phyloP scores from a whole-genome alignment of 768 basidiomycete species.

The Rhodotorula paludigena region DNA sequence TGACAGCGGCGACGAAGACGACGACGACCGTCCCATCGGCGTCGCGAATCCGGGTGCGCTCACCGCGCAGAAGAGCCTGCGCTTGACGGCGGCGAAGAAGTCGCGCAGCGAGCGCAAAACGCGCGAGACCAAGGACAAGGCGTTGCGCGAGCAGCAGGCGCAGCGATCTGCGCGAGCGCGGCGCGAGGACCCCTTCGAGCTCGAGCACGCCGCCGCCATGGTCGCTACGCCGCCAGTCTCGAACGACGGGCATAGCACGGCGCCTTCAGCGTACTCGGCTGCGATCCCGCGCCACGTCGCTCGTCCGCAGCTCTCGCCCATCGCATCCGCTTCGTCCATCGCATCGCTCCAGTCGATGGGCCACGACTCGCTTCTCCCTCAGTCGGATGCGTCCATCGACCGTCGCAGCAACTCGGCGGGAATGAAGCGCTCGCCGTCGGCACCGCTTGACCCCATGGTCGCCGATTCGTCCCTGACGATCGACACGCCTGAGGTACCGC shows the following conservation, averaged over 20 bases:
- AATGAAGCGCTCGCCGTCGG: slow-evolving; percentile 21
- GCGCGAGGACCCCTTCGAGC: slow-evolving; percentile 27
- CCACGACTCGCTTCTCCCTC: slow-evolving; percentile 40
- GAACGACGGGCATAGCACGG: neutral
- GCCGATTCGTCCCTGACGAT: slow-evolving; percentile 33
- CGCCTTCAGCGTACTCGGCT: neutral
- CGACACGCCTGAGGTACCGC: slow-evolving; percentile 17
- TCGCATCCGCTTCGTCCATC: neutral
- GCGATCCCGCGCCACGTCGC: neutral
- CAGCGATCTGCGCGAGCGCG: neutral
- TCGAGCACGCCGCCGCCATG: slow-evolving; percentile 19
- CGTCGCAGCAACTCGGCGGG: slow-evolving; percentile 20
- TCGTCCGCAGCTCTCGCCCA: slow-evolving; percentile 5
- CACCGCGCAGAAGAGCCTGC: slow-evolving; percentile 72
- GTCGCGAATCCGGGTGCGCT: slow-evolving; percentile 76
- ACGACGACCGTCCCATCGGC: slow-evolving; percentile 73
- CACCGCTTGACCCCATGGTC: slow-evolving; percentile 37
- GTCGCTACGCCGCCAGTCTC: neutral
- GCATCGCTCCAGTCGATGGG: slow-evolving; percentile 25
- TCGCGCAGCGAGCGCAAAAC: neutral
- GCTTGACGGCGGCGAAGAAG: slow-evolving; percentile 46
- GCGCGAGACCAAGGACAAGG: slow-evolving; percentile 4
- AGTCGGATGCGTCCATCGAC: slow-evolving; percentile 39
- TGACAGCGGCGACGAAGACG: neutral
- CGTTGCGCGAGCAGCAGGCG: neutral